Conservation (phyloP, 768 basidiomycete species). For the Mycena metata region DNA sequence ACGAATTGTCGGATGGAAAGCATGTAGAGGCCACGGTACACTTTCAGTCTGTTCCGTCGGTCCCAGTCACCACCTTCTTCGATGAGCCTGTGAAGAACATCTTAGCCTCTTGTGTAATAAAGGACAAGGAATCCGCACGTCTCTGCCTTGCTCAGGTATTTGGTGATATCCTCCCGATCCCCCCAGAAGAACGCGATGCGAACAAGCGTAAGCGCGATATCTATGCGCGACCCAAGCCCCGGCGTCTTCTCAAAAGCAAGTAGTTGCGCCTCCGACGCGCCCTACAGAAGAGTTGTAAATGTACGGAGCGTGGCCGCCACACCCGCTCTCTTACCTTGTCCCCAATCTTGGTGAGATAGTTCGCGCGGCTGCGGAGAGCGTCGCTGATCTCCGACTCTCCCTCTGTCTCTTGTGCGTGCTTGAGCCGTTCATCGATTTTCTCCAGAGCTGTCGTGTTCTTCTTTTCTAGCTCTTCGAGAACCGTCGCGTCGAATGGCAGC, state of each 20-base stretch:
- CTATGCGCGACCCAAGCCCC: constrained; percentile 93
- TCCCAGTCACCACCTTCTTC: constrained; percentile 99
- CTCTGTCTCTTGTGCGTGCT: constrained; percentile 90
- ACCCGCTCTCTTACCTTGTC: constrained; percentile 66
- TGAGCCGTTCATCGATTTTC: constrained; percentile 81
- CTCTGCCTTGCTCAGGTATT: constrained; percentile 84
- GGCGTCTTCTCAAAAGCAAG: constrained; percentile 92
- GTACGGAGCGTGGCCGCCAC: not conserved
- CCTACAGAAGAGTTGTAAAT: constrained; percentile 57
- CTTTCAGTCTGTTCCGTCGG: constrained; percentile 94
- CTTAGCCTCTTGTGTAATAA: not conserved
- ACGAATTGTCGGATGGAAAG: constrained; percentile 90
- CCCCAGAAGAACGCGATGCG: constrained; percentile 93
- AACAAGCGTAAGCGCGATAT: constrained; percentile 89
- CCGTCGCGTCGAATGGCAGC: constrained; percentile 62
- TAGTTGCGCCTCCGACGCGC: constrained; percentile 85
- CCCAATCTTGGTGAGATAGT: constrained; percentile 89
- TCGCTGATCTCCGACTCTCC: constrained; percentile 96
- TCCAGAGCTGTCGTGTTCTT: constrained; percentile 81
- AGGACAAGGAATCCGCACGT: constrained; percentile 62
- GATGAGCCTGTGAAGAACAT: constrained; percentile 69
- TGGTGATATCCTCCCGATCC: constrained; percentile 78
- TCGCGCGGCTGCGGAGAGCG: constrained; percentile 85
- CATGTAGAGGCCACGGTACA: constrained; percentile 90
- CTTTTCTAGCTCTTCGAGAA: constrained; percentile 73